Evolutionary conservation across 2,329 filamentous ascomycete species (phyloP).

Genomic region (Fusarium graminum): DNA sequence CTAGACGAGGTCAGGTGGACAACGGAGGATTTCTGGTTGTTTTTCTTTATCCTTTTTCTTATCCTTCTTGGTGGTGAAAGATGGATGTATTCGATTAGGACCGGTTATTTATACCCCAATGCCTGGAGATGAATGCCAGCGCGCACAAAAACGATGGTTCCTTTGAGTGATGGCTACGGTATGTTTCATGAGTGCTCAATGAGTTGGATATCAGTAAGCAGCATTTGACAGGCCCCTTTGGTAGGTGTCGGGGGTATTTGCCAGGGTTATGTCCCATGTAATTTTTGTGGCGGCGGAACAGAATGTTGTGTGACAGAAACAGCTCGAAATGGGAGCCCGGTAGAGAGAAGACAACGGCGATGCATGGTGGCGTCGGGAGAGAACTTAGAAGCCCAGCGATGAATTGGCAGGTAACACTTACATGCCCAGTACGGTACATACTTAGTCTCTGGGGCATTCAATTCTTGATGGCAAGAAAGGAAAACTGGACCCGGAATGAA

Average conservation of each 20-base stretch:
- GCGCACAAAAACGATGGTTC: constrained; percentile 7
- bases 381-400: no score
- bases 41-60: constrained; percentile 33
- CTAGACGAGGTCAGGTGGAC: constrained; percentile 29
- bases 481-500: constrained; percentile 36
- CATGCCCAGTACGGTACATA: neutral
- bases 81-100: constrained; percentile 45
- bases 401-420: neutral
- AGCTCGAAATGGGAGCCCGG: constrained; percentile 3
- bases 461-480: constrained; percentile 4
- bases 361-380: constrained; percentile 33
- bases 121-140: constrained; percentile 47
- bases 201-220: no score
- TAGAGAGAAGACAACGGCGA: constrained; percentile 29
- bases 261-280: no score
- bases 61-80: constrained; percentile 29
- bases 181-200: neutral
- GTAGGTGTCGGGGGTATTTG: constrained; percentile 8
- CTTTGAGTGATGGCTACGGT: constrained; percentile 12
- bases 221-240: no score
- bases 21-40: constrained; percentile 39
- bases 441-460: neutral
- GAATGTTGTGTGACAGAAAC: constrained; percentile 23
- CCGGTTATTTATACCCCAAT: constrained; percentile 50
- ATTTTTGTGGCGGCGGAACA: constrained; percentile 26